A percentile compares a stretch with the other conserved stretches of the same genome.
Conservation (phyloP, 1,284 basidiomycete species). For the Ustilago cynodontis region DNA sequence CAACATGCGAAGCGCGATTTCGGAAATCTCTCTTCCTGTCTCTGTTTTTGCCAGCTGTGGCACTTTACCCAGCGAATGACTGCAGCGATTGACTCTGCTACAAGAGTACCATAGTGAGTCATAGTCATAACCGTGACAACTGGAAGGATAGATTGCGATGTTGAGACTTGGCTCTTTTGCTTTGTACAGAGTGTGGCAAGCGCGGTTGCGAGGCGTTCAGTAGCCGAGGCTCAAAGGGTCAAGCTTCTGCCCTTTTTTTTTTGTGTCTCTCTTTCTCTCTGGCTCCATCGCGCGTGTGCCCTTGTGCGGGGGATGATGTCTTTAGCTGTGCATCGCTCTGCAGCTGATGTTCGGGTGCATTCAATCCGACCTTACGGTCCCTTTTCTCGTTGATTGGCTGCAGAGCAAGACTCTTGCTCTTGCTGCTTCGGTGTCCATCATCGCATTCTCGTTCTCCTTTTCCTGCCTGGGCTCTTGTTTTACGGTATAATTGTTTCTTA, state of each 20-base stretch:
- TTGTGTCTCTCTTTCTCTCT: too few relatives aligned
- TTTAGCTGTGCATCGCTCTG: not conserved
- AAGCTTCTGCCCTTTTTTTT: too few relatives aligned
- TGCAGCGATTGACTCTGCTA: not conserved
- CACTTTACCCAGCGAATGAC: not conserved
- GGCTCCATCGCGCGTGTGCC: not conserved
- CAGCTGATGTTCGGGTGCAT: constrained; percentile 5
- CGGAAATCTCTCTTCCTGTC: constrained; percentile 20
- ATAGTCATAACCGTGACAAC: not conserved
- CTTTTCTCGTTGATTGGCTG: constrained; percentile 1
- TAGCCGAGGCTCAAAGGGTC: not conserved
- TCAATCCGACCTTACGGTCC: constrained; percentile 1
- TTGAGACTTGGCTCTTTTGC: not conserved
- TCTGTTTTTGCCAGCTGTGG: not conserved
- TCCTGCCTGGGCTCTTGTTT: not conserved
- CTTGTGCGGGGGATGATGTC: not conserved
- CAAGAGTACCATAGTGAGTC: not conserved
- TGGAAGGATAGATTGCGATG: too few relatives aligned
- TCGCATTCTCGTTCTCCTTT: not conserved
- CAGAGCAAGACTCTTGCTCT: not conserved
- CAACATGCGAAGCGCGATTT: constrained; percentile 7
- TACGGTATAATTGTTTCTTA: not conserved
- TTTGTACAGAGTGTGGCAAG: not conserved
- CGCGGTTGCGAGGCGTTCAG: not conserved
- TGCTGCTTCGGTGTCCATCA: not conserved